Evolutionary conservation across 352 stramenopile species (phyloP).

Genomic region (Saprolegnia diclina): DNA sequence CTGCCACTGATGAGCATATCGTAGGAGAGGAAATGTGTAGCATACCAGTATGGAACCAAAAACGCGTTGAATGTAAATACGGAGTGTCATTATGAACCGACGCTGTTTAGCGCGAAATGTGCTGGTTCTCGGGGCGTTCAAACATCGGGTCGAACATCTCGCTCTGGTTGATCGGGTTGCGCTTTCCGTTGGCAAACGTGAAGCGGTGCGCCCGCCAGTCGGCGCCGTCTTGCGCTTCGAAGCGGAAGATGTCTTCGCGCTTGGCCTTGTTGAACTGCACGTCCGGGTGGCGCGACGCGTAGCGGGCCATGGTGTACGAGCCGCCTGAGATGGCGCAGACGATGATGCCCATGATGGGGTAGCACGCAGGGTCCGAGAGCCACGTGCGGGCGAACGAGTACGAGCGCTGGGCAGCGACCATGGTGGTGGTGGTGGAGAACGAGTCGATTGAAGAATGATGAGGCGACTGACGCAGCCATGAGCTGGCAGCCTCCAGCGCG

Average conservation of each 20-base stretch:
- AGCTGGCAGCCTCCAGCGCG: not conserved
- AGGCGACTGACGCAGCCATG: no score
- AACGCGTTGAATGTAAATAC: not conserved
- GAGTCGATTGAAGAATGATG: not conserved
- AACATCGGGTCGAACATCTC: constrained; percentile 18
- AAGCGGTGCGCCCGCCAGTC: constrained; percentile 21
- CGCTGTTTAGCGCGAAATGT: not conserved
- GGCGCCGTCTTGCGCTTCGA: constrained; percentile 5
- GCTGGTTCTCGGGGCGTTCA: constrained; percentile 11
- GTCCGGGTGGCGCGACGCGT: constrained; percentile 10
- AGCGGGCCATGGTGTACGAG: constrained; percentile 7
- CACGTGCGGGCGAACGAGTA: not conserved
- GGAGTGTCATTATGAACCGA: not conserved
- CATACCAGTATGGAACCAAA: not conserved
- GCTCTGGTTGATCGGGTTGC: constrained; percentile 24
- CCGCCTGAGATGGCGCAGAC: constrained; percentile 3
- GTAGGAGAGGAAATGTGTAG: not conserved
- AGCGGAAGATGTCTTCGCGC: constrained; percentile 15
- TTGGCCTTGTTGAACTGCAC: constrained; percentile 25
- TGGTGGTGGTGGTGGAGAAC: not conserved
- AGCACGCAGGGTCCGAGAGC: constrained; percentile 17
- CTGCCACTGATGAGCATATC: no score
- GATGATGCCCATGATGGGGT: constrained; percentile 24
- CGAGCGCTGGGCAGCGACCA: constrained; percentile 1
- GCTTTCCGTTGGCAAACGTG: constrained; percentile 22